Conservation (phyloP, 352 stramenopile species). For the Blastocystis sp. region DNA sequence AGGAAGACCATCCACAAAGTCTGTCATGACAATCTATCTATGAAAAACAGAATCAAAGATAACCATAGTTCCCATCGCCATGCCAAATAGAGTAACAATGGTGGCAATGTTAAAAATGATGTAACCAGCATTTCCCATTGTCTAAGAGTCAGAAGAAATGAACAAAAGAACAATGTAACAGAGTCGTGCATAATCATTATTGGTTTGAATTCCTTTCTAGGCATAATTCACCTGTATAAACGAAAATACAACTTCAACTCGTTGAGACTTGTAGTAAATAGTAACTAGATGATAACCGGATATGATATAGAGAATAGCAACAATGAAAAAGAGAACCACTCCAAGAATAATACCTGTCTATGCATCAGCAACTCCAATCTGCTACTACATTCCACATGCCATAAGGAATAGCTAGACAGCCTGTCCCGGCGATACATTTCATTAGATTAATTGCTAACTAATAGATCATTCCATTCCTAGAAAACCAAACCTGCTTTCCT, state of each 20-base stretch:
- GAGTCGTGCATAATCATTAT: slow-evolving; percentile 57
- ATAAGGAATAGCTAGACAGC: slow-evolving; percentile 40
- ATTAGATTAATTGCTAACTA: slow-evolving; percentile 63
- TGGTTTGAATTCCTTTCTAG: slow-evolving; percentile 40
- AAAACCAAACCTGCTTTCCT: neutral
- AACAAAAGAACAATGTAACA: slow-evolving; percentile 4
- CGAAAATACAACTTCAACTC: neutral
- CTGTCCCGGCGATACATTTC: slow-evolving; percentile 56
- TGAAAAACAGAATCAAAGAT: neutral
- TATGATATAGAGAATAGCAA: slow-evolving; percentile 32
- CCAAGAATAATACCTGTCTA: slow-evolving; percentile 46
- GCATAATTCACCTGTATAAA: neutral
- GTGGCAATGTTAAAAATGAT: slow-evolving; percentile 38
- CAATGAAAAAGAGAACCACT: slow-evolving; percentile 23
- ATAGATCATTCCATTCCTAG: neutral
- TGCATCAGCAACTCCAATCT: neutral
- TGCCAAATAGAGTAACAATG: slow-evolving; percentile 22
- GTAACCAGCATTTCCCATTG: slow-evolving; percentile 14
- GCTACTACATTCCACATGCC: slow-evolving; percentile 40
- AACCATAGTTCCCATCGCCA: slow-evolving; percentile 54
- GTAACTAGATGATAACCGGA: slow-evolving; percentile 33
- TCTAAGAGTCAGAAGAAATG: neutral
- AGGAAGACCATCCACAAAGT: slow-evolving; percentile 48
- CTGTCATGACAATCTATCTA: slow-evolving; percentile 40
- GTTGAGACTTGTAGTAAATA: neutral